Percentiles rank a stretch among this genome's conserved stretches.
Evolutionary conservation across 805 yeast species (phyloP).

Genomic region (Cyberlindnera meyerae): DNA sequence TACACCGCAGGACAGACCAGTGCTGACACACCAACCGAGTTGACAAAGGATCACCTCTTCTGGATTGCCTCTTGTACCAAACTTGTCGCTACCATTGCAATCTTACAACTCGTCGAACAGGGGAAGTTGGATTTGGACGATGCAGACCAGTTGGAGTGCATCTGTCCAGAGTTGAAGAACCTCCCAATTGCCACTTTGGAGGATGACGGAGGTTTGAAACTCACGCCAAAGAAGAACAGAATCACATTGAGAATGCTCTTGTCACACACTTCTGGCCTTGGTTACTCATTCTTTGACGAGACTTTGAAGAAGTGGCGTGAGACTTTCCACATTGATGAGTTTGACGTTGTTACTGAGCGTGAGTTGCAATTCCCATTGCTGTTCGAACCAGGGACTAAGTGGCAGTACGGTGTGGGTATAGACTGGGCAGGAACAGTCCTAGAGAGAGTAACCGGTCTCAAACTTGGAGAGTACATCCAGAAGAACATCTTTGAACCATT

Average conservation of each 20-base stretch:
- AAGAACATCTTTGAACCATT: conserved; percentile 29
- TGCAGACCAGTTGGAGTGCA: conserved; percentile 26
- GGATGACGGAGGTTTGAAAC: conserved; percentile 23
- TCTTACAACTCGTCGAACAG: conserved; percentile 31
- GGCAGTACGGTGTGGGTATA: conserved; percentile 32
- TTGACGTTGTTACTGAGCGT: conserved; percentile 10
- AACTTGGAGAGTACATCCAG: conserved; percentile 27
- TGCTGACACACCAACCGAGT: conserved; percentile 9
- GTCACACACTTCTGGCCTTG: conserved; percentile 37
- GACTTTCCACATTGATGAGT: conserved; percentile 15
- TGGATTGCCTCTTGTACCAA: conserved; percentile 33
- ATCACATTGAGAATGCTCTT: conserved; percentile 33
- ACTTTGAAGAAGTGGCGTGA: conserved; percentile 22
- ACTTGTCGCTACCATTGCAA: conserved; percentile 27
- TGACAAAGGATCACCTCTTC: conserved; percentile 26
- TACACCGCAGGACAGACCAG: conserved; percentile 21
- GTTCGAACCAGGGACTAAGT: conserved; percentile 34
- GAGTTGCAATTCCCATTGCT: conserved; percentile 24
- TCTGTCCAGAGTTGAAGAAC: conserved; percentile 29
- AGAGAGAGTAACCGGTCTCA: conserved; percentile 27
- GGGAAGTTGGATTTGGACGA: conserved; percentile 30
- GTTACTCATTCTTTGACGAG: conserved; percentile 29
- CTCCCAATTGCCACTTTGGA: conserved; percentile 22
- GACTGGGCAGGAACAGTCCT: conserved; percentile 36
- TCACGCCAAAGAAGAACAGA: conserved; percentile 24